Conservation (phyloP, 768 basidiomycete species). For the Termitomyces sp. region DNA sequence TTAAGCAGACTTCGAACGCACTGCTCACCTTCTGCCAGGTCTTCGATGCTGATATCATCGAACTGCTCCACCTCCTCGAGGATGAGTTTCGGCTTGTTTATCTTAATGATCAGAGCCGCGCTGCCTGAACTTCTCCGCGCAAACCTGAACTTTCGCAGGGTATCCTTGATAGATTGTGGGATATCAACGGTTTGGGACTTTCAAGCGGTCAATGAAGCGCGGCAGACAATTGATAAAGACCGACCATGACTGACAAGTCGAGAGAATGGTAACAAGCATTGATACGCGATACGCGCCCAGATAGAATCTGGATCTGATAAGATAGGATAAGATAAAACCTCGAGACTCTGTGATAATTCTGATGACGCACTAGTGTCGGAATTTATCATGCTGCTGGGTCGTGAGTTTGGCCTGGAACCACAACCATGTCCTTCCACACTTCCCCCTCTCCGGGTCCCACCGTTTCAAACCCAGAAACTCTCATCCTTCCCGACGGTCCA, state of each 20-base stretch:
- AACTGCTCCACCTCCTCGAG: slow-evolving; percentile 85
- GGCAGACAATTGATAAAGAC: slow-evolving; percentile 11
- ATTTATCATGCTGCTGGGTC: neutral
- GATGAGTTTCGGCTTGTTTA: slow-evolving; percentile 73
- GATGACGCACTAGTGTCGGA: slow-evolving; percentile 1
- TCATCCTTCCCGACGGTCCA: slow-evolving; percentile 38
- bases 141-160: slow-evolving; percentile 75
- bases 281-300: neutral
- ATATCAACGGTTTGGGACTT: slow-evolving; percentile 83
- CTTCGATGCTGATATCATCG: slow-evolving; percentile 69
- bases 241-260: slow-evolving; percentile 23
- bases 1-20: neutral
- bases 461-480: slow-evolving; percentile 25
- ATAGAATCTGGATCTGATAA: slow-evolving; percentile 17
- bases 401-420: neutral
- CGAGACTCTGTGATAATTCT: neutral
- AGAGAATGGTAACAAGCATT: neutral
- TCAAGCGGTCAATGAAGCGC: slow-evolving; percentile 1
- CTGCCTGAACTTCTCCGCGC: slow-evolving; percentile 67
- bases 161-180: slow-evolving; percentile 68
- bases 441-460: slow-evolving; percentile 17
- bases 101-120: slow-evolving; percentile 84
- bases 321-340: slow-evolving; percentile 13
- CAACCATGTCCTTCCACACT: slow-evolving; percentile 6
- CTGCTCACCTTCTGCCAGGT: slow-evolving; percentile 77